Percentiles rank a stretch among this genome's conserved stretches.
Evolutionary conservation across 768 basidiomycete genomes (phyloP).

Genomic region (Boletus bicolor): DNA sequence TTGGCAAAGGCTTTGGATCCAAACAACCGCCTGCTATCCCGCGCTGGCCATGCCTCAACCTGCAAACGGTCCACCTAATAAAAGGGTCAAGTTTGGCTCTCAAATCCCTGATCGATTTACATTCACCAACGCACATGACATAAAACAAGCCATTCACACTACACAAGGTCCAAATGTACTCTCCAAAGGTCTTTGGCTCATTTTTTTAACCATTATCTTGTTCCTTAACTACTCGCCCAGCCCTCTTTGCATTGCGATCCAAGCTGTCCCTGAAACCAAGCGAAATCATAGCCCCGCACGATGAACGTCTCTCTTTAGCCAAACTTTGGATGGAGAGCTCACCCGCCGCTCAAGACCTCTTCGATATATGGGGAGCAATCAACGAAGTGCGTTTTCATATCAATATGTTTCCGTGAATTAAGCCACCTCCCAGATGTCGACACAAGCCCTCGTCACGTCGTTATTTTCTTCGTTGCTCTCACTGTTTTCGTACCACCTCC

Average conservation of each 20-base stretch:
- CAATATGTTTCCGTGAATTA: background rate
- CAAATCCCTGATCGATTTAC: constrained; percentile 6
- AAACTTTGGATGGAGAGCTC: constrained; percentile 60
- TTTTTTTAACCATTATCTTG: background rate
- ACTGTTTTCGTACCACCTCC: constrained; percentile 65
- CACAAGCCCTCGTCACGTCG: constrained; percentile 45
- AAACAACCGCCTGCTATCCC: constrained; percentile 16
- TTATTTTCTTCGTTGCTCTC: constrained; percentile 57
- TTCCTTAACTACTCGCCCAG: constrained; percentile 22
- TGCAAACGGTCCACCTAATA: constrained; percentile 12
- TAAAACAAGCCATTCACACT: constrained; percentile 16
- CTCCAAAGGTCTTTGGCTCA: constrained; percentile 21
- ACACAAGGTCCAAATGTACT: constrained; percentile 13
- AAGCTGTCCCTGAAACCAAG: constrained; percentile 44
- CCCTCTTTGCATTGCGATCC: constrained; percentile 55
- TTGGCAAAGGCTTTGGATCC: constrained; percentile 28
- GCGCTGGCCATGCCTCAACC: constrained; percentile 15
- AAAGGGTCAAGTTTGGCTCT: constrained; percentile 23
- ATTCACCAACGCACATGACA: constrained; percentile 24
- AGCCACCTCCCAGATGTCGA: constrained; percentile 35
- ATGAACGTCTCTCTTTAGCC: constrained; percentile 56
- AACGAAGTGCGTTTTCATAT: constrained; percentile 42
- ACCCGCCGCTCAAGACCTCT: constrained; percentile 58
- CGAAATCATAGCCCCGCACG: constrained; percentile 53
- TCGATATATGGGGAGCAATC: constrained; percentile 56